Base-by-base conservation (phyloP, 2,329 filamentous ascomycete genomes). In the Trichoderma sp. region DNA sequence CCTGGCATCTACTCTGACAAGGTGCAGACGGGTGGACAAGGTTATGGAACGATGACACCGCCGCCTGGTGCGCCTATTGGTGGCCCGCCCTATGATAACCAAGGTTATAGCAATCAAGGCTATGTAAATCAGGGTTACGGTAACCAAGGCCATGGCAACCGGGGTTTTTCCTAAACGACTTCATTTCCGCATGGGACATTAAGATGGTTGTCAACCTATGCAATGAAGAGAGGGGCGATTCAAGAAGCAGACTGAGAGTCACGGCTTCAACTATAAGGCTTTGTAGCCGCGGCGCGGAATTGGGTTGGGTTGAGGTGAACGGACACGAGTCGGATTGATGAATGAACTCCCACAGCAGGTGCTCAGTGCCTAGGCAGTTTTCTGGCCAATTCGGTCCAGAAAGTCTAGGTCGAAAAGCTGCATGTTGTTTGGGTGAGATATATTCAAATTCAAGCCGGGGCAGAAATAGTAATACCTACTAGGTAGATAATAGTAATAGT, bases 1-100 rank as follows among this genome's bases (percentile, higher is more conserved):
- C 88, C 91, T 0, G 90, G 90, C 32, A 86, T 94, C 19, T 94
- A 90, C 77, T 91, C 88, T 73, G 85, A 91, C 39, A 86, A 86
- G 39, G 86, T 94, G n/a, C 89, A 93, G 80, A 87, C 82, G 4
- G 90, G 90, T n/a, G 89, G 89, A 71, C 84, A 88, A 60, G 37
- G 50, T 2, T 64, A 64, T 32, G 85, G 85, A 63, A 85, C 84
- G 1, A 81, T 84, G 69, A 78, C 74, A 60, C 79, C 80, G 67
- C 67, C 74, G 45, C 22, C 61, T 13, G 32, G 13, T 17, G 61
- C 50, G 35, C 61, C 61, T 7, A 19, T 64, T 19, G 52, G 27
- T 25, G 50, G 60, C n/a, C 60, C 29, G n/a, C 25, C 50, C 15
- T 61, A 61, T 25, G 48, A 54, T n/a, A 37, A 32, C 32, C 59